Evolutionary conservation across 441 rosid species (phyloP), one percentile per base, ranked within the genome.

Genomic region (Euphorbia celastroides): DNA sequence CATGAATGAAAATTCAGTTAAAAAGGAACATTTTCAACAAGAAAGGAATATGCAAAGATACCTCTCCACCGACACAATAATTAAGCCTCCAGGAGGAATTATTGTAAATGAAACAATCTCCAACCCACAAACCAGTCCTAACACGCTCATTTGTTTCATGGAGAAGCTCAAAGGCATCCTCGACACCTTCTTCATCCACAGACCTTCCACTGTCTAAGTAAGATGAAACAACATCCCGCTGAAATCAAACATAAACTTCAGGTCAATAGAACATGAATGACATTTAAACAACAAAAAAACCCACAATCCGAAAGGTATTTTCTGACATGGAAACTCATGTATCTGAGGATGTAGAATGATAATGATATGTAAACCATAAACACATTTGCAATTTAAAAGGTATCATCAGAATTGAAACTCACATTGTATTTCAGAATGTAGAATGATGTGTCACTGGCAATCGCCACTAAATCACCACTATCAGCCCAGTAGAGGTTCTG

Each of bases 51-150:
- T 7, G 26, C 31, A 71, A n/a, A 57, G 58, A 74, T 83, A 95
- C 99, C 98, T 92, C 99, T 55, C 99, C 98, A 75, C 97, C 99
- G 69, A 95, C 97, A 81, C 99, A 90, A 79, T 95, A 95, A 72
- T 95, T 95, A 73, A 95, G 97, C 72, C 98, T 92, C 98, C 97
- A 95, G 23, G 98, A 81, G 41, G 98, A 84, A 81, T 88, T 92
- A 74, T 85, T 92, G 78, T 92, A 95, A 72, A 95, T 95, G 73
- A 95, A 95, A 80, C 99, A 95, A 77, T 95, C 99, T 65, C 99
- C 99, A 77, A 95, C 98, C 99, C 99, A 95, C 57, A 95, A 72
- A 57, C 98, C 98, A 68, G 97, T 92, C 77, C 98, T 84, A 60
- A 86, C 96, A 69, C 99, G 97, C 73, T 95, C 99, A 86, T 85